phyloP scores from a whole-genome alignment of 169 alveolate genomes.

The Plasmodium berghei region DNA sequence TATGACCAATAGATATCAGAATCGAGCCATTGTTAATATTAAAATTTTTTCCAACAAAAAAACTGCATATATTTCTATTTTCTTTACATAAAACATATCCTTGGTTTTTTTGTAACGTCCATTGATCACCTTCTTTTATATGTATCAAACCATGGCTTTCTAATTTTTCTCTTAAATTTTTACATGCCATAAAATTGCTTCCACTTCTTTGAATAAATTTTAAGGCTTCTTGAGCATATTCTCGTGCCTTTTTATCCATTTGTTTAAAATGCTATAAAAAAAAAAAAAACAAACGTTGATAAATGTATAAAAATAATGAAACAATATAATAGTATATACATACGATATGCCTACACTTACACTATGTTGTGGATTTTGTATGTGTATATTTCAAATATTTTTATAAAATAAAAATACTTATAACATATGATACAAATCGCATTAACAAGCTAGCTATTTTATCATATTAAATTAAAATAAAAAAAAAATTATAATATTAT shows the following conservation, averaged over 20 bases:
- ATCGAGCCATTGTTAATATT: constrained; percentile 50
- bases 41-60: constrained; percentile 57
- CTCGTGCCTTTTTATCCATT: constrained; percentile 66
- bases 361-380: no score
- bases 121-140: constrained; percentile 61
- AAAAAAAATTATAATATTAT: no score
- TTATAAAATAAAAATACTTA: no score
- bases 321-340: background rate
- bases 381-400: no score
- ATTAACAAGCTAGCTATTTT: no score
- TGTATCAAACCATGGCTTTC: constrained; percentile 15
- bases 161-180: constrained; percentile 36
- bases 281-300: background rate
- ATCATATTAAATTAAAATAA: no score
- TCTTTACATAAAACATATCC: constrained; percentile 61
- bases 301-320: background rate
- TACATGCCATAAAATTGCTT: constrained; percentile 60
- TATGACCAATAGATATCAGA: constrained; percentile 59
- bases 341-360: no score
- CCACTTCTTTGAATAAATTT: constrained; percentile 55
- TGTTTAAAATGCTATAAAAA: background rate
- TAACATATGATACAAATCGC: no score
- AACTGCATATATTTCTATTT: constrained; percentile 54
- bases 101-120: constrained; percentile 59
- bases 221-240: constrained; percentile 56